Conservation (phyloP, 2,329 filamentous ascomycete genomes). For the Penicillium concentricum region DNA sequence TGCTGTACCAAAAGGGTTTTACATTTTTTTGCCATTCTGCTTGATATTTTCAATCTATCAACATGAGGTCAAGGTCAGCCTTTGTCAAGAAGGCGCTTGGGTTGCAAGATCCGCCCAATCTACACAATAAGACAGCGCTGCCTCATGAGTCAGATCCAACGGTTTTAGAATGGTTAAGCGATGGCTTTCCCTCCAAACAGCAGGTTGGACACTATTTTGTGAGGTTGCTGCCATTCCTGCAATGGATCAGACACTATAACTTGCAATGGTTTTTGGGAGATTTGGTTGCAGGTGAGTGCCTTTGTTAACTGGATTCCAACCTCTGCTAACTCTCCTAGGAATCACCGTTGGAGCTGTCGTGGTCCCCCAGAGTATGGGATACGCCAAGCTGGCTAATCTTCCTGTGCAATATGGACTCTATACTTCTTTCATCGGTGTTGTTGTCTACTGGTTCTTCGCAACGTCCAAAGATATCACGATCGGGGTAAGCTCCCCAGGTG, state of each 20-base stretch:
- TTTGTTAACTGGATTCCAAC: background rate
- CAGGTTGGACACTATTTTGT: background rate
- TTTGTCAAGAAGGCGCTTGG: conserved; percentile 4
- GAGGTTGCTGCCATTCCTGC: conserved; percentile 4
- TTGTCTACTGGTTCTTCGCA: conserved; percentile 93
- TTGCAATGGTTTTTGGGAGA: conserved; percentile 12
- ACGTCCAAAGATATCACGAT: conserved; percentile 97
- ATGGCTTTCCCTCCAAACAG: background rate
- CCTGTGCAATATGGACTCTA: conserved; percentile 80
- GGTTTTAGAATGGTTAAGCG: conserved; percentile 6
- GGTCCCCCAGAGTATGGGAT: conserved; percentile 92
- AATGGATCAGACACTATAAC: conserved; percentile 11
- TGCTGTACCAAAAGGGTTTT: background rate
- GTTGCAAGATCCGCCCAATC: background rate
- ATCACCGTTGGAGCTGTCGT: conserved; percentile 74
- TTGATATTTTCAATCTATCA: background rate
- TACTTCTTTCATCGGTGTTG: conserved; percentile 91
- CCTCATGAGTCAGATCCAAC: conserved; percentile 5
- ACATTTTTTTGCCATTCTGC: background rate
- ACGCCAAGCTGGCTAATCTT: conserved; percentile 76
- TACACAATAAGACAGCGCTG: background rate
- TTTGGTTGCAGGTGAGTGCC: conserved; percentile 3
- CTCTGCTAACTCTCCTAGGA: background rate
- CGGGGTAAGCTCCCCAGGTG: conserved; percentile 59
- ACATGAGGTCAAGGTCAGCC: background rate